Base-by-base conservation (phyloP, 805 yeast genomes). In the Naumovozyma baii region DNA sequence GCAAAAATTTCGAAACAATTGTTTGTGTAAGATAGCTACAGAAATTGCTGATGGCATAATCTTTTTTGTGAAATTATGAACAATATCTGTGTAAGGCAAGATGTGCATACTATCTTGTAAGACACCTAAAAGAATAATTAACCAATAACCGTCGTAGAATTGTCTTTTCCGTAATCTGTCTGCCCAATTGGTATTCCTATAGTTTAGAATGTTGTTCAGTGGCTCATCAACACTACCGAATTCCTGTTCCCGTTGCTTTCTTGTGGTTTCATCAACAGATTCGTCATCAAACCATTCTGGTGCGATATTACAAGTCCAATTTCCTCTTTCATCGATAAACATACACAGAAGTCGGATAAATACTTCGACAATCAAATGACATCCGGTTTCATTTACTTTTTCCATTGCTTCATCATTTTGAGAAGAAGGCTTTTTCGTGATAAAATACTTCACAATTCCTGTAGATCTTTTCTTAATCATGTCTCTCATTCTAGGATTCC, bases 61-160 rank as follows among this genome's bases (percentile, higher is more conserved):
- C 25, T 70, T 66, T 4, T 60, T 63, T 36, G 81, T 76, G 16
- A 68, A 67, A 76, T 75, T 36, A 69, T 66, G 16, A 77, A 74
- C 32, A 19, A 51, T 47, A 2, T 43, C 37, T n/a, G 52, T 45
- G 35, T 59, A 59, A 31, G 49, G 47, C 3, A 59, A 55, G 8
- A 61, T 39, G 31, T 54, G 54, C 29, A 44, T 45, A 37, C 60
- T 52, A 35, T 61, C 64, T 37, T 59, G 57, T 5, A 88, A 67
- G 2, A 87, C 67, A 25, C 95, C 95, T 36, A 87, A 57, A 33
- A 88, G 59, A 33, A 82, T 73, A 31, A 81, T 70, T 50, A 85
- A 80, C 96, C 96, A 90, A 39, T 76, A 77, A 3, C 95, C 94
- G 51, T 85, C 87, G 50, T 72, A 76, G 58, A 83, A 92, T 46